phyloP scores from a whole-genome alignment of 2,329 filamentous ascomycete genomes.

The Trichoderma koningiopsis region DNA sequence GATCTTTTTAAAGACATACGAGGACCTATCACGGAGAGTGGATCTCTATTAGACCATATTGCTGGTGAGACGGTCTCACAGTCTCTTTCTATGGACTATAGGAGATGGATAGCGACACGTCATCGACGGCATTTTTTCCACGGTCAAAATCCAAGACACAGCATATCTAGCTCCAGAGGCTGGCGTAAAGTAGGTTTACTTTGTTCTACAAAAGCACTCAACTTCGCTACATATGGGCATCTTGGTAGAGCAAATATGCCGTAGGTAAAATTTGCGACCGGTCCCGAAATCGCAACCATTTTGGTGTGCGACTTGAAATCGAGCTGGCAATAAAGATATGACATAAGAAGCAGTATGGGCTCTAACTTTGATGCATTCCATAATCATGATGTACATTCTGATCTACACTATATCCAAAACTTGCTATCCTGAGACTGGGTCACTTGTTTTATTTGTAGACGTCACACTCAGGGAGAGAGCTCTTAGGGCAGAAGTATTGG shows the following conservation, averaged over 20 bases:
- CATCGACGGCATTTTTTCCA: neutral
- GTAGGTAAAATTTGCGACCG: neutral
- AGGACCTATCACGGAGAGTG: neutral
- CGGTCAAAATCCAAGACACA: neutral
- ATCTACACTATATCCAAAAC: neutral
- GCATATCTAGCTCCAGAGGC: neutral
- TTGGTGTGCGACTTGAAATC: neutral
- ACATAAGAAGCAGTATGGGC: neutral
- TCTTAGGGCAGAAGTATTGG: too few relatives aligned
- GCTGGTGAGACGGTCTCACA: neutral
- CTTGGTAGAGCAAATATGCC: neutral
- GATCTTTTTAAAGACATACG: neutral
- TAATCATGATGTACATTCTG: neutral
- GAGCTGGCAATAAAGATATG: neutral
- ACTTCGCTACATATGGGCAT: neutral
- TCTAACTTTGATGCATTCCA: neutral
- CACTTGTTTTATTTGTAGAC: neutral
- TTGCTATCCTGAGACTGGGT: neutral
- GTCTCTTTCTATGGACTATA: neutral
- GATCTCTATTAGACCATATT: neutral
- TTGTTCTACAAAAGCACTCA: neutral
- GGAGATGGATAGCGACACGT: neutral
- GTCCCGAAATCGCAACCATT: neutral
- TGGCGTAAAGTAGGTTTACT: neutral
- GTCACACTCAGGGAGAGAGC: neutral